Evolutionary conservation across 1,284 basidiomycete genomes (phyloP), one percentile per base, ranked within the genome.

Genomic region (Laetiporus sulphureus): DNA sequence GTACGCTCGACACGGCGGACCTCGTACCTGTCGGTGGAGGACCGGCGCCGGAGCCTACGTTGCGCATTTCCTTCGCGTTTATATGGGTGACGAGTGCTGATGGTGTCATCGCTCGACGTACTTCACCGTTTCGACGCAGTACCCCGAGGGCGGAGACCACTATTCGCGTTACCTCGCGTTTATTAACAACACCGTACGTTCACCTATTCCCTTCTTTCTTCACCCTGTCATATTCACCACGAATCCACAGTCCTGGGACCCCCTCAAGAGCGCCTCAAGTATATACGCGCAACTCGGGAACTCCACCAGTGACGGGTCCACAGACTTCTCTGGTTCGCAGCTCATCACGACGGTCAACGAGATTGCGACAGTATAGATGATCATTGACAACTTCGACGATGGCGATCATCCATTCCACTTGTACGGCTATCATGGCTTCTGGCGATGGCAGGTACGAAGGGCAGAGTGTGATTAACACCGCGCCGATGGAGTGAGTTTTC

Each of bases 321-420:
- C 48, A 36, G 54, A 49, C 31, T 32, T 44, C 36, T 47, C 44
- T 20, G 45, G 40, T 43, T 48, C 50, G 38, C 62, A 63, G 49
- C 53, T 64, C 22, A 41, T 62, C 25, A 51, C 60, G 37, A 62
- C 60, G 13, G 50, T 56, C 20, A 55, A 64, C 49, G 54, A 56
- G 29, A 48, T 56, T 32, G 54, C 59, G 15, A 56, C 58, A 11
- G 47, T 63, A 16, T 58, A 65, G 39, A 43, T 65, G 27, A 40
- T 53, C 16, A 53, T 64, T 32, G 52, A 60, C 37, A 64, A 61
- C 38, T 36, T 59, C 21, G 66, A 69, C 50, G 66, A 70, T 40
- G 66, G 65, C 10, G 59, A 63, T 38, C 69, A 70, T 44, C 70
- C 71, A 0, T 69, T 72, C 57, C 69, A 71, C 41, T 56, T 68